phyloP scores from a whole-genome alignment of 768 basidiomycete species.

The Polyporus arcularius region DNA sequence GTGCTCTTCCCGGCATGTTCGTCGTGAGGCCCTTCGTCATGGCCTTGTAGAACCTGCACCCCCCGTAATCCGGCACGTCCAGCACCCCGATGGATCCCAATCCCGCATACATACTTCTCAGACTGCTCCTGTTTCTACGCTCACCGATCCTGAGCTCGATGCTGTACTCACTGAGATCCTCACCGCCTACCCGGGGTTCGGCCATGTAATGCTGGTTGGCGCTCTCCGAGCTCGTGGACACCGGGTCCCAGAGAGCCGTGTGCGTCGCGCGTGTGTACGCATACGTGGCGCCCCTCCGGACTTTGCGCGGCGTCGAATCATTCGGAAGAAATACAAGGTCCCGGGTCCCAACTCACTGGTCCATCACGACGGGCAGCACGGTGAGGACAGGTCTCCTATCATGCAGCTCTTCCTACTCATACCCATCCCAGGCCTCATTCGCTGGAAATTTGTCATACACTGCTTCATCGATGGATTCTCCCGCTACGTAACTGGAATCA shows the following conservation, averaged over 20 bases:
- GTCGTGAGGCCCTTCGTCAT: constrained; percentile 28
- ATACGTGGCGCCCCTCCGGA: not conserved
- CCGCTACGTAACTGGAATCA: constrained; percentile 31
- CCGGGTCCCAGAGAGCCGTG: not conserved
- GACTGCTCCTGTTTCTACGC: constrained; percentile 18
- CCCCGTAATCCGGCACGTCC: constrained; percentile 20
- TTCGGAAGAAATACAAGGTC: constrained; percentile 20
- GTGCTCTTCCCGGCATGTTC: constrained; percentile 22
- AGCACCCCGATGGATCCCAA: constrained; percentile 19
- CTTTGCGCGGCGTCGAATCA: constrained; percentile 8
- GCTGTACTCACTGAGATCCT: not conserved
- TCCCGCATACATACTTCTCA: constrained; percentile 13
- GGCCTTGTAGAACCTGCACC: constrained; percentile 25
- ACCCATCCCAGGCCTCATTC: constrained; percentile 26
- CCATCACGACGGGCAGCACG: constrained; percentile 30
- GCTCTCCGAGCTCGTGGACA: not conserved
- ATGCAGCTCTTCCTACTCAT: no score
- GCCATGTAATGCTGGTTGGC: constrained; percentile 6
- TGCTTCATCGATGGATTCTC: constrained; percentile 30
- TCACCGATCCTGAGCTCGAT: not conserved
- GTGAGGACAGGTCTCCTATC: not conserved
- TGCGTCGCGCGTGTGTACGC: not conserved
- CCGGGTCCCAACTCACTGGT: constrained; percentile 25
- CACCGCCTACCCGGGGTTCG: not conserved
- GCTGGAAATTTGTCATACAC: constrained; percentile 26